These are phyloP conservation scores for Leptosphaerulina australis DNA, from an alignment of 2,329 filamentous ascomycete species.

Conservation along the genomic window DNA sequence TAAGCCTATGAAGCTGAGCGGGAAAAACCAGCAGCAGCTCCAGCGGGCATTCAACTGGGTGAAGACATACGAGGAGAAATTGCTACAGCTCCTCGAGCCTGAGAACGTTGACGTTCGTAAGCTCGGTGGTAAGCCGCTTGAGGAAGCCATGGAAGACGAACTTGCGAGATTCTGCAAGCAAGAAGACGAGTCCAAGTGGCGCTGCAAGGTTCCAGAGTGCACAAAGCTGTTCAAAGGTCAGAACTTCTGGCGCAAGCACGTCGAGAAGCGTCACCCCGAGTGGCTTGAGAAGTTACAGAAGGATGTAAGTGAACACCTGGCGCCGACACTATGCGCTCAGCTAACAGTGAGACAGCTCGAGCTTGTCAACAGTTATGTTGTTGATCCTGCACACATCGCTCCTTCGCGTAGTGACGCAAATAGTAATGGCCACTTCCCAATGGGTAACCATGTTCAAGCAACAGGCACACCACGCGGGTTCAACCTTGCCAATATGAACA, in stretches of 20 bases:
- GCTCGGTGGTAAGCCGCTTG: slow-evolving; percentile 83
- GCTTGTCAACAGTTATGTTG: slow-evolving; percentile 90
- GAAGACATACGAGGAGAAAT: slow-evolving; percentile 96
- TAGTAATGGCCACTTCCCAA: slow-evolving; percentile 92
- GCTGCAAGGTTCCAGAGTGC: slow-evolving; percentile 95
- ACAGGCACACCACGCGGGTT: slow-evolving; percentile 91
- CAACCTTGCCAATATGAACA: slow-evolving; percentile 75
- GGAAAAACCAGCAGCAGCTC: slow-evolving; percentile 87
- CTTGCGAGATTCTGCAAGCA: slow-evolving; percentile 89
- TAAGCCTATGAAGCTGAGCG: slow-evolving; percentile 66
- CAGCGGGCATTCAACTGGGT: slow-evolving; percentile 98
- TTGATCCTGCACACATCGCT: slow-evolving; percentile 93
- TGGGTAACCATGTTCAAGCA: slow-evolving; percentile 71
- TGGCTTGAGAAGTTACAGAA: slow-evolving; percentile 81
- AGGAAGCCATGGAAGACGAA: slow-evolving; percentile 87
- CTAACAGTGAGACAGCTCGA: slow-evolving; percentile 65
- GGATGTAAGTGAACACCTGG: slow-evolving; percentile 69
- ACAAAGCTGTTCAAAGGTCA: slow-evolving; percentile 97
- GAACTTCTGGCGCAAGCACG: slow-evolving; percentile 96
- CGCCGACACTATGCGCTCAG: neutral
- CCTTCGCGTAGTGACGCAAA: slow-evolving; percentile 92
- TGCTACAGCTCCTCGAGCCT: slow-evolving; percentile 89
- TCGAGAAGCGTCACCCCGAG: slow-evolving; percentile 92
- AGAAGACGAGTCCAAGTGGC: slow-evolving; percentile 95
- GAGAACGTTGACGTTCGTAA: slow-evolving; percentile 86